Conservation (phyloP, 257 asterid species). For the Paulownia fortunei region DNA sequence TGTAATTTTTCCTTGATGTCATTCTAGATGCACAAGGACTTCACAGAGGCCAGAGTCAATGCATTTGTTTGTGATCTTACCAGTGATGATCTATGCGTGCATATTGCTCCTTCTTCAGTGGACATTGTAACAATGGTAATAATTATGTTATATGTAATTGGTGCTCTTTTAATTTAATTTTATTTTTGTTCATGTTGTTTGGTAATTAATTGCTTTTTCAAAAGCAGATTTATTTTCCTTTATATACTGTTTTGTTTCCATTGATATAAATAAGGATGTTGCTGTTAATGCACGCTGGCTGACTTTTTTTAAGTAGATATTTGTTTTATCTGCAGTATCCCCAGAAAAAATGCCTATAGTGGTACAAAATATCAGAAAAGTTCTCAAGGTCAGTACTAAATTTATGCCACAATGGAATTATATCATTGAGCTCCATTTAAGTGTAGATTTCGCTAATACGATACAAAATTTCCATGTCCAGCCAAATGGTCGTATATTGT, state of each 20-base stretch:
- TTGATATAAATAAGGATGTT: constrained; percentile 21
- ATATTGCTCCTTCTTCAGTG: constrained; percentile 83
- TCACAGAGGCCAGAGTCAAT: constrained; percentile 66
- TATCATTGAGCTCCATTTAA: neutral
- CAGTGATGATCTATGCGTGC: constrained; percentile 64
- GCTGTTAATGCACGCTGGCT: constrained; percentile 46
- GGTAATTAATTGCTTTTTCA: neutral
- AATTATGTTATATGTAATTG: constrained; percentile 28
- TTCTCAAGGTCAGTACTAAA: constrained; percentile 73
- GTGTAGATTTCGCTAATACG: constrained; percentile 31
- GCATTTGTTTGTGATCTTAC: constrained; percentile 94
- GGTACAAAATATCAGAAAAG: constrained; percentile 75
- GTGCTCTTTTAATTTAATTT: neutral
- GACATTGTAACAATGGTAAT: constrained; percentile 95
- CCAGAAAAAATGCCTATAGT: constrained; percentile 88
- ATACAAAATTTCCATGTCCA: constrained; percentile 41
- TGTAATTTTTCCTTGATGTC: constrained; percentile 18
- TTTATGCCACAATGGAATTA: constrained; percentile 19
- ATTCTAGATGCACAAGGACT: constrained; percentile 84
- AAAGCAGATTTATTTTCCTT: constrained; percentile 16
- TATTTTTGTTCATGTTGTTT: neutral
- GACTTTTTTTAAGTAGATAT: constrained; percentile 77
- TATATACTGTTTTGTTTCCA: neutral
- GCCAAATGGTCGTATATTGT: constrained; percentile 83
- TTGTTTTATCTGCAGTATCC: constrained; percentile 97